These are phyloP conservation scores for Nothophoma quercina DNA, from an alignment of 2,329 filamentous ascomycete species.

Conservation along the genomic window DNA sequence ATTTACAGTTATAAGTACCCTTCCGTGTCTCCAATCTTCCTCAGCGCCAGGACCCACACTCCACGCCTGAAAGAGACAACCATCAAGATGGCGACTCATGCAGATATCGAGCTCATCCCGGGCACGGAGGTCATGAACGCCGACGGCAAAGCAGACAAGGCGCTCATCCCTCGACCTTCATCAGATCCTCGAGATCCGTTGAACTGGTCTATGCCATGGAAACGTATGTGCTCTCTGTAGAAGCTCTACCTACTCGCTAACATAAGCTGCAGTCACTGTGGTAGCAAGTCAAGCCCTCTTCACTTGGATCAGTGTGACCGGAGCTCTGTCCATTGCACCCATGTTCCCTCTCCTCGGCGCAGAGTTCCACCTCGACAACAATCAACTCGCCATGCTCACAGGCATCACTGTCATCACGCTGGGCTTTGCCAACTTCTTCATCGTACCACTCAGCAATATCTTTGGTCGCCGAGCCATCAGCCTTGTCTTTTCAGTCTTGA, in stretches of 20 bases:
- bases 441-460: conserved; percentile 55
- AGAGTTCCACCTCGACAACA: conserved; percentile 52
- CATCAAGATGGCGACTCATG: conserved; percentile 22
- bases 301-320: conserved; percentile 54
- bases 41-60: neutral
- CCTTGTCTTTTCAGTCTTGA: conserved; percentile 51
- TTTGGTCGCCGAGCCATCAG: conserved; percentile 53
- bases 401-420: conserved; percentile 56
- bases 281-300: conserved; percentile 52
- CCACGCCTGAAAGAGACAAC: neutral
- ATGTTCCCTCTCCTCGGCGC: conserved; percentile 53
- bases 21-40: neutral
- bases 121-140: conserved; percentile 41
- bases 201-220: conserved; percentile 48
- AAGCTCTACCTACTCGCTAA: neutral
- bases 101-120: conserved; percentile 32
- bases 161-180: conserved; percentile 41
- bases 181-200: conserved; percentile 46
- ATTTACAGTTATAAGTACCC: neutral
- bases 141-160: conserved; percentile 32
- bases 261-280: conserved; percentile 35
- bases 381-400: conserved; percentile 52
- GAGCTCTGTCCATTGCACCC: conserved; percentile 53
- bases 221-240: conserved; percentile 30
- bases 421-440: conserved; percentile 55